Conservation (phyloP, 202 grass and related monocot genomes). For the Zoysia matrella region DNA sequence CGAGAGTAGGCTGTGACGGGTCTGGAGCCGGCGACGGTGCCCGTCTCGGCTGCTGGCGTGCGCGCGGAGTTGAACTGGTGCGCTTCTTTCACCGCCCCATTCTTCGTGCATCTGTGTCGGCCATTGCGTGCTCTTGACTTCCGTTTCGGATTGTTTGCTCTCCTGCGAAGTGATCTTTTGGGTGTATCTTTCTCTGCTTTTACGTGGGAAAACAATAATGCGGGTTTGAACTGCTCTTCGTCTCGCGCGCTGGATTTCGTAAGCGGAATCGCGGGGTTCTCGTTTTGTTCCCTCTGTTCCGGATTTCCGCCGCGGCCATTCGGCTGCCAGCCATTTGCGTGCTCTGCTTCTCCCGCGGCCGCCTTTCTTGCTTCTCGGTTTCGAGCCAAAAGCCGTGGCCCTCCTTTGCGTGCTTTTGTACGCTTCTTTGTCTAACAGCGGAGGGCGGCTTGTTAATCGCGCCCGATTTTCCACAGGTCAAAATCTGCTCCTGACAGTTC, state of each 20-base stretch:
- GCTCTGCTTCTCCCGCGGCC: conserved; percentile 23
- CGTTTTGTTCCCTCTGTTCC: not conserved
- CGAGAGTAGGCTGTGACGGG: conserved; percentile 31
- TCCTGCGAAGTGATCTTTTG: conserved; percentile 6
- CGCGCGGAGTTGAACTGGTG: conserved; percentile 18
- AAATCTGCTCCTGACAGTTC: conserved; percentile 37
- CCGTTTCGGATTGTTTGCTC: conserved; percentile 14
- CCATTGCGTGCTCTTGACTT: conserved; percentile 30
- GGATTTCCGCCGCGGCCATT: conserved; percentile 13
- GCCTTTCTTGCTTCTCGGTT: not conserved
- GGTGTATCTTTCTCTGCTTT: not conserved
- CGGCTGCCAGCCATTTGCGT: conserved; percentile 44
- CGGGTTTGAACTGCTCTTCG: not conserved
- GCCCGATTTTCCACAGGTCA: conserved; percentile 36
- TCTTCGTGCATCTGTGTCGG: conserved; percentile 6
- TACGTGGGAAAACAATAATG: conserved; percentile 1
- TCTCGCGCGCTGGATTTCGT: not conserved
- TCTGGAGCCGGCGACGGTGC: conserved; percentile 29
- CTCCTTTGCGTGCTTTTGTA: conserved; percentile 69
- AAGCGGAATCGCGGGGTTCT: conserved; percentile 20
- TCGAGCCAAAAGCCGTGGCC: too few species aligned
- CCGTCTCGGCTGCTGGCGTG: not conserved
- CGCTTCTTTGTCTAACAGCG: conserved; percentile 44
- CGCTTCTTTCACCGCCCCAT: not conserved
- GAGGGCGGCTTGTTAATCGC: conserved; percentile 35